phyloP scores from a whole-genome alignment of 75 land plant species.

The Picea sitchensis region DNA sequence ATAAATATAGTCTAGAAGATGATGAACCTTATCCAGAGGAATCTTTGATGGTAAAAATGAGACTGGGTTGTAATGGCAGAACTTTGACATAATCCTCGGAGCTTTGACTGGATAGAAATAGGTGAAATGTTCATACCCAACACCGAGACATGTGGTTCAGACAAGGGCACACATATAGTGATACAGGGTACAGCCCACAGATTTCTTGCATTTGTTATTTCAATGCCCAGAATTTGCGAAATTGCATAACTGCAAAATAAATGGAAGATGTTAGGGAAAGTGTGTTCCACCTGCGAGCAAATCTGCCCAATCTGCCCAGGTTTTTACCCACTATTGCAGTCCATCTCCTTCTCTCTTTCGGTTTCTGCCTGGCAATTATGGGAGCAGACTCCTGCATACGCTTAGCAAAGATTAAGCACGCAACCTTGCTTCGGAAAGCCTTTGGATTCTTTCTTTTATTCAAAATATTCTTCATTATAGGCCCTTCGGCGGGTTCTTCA shows the following conservation, averaged over 20 bases:
- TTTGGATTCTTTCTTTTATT: neutral
- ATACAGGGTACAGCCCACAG: too few relatives aligned
- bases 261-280: conserved; percentile 13
- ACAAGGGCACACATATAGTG: too few relatives aligned
- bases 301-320: conserved; percentile 1
- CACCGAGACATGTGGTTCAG: too few relatives aligned
- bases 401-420: conserved; percentile 30
- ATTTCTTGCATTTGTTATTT: neutral
- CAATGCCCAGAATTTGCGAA: neutral
- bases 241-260: conserved; percentile 5
- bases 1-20: too few relatives aligned
- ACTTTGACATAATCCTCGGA: too few relatives aligned
- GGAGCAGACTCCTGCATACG: conserved; percentile 21
- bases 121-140: too few relatives aligned
- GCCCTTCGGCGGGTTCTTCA: too few relatives aligned
- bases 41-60: too few relatives aligned
- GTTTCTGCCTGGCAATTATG: neutral
- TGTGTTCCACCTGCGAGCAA: conserved; percentile 10
- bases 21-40: too few relatives aligned
- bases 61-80: too few relatives aligned
- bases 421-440: conserved; percentile 30
- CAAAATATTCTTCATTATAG: too few relatives aligned
- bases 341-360: neutral
- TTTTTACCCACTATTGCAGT: neutral
- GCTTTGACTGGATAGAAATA: too few relatives aligned